Percentiles rank a stretch among this genome's conserved stretches.
phyloP scores from a whole-genome alignment of 2,329 filamentous ascomycete genomes.

The Phoma sp. region DNA sequence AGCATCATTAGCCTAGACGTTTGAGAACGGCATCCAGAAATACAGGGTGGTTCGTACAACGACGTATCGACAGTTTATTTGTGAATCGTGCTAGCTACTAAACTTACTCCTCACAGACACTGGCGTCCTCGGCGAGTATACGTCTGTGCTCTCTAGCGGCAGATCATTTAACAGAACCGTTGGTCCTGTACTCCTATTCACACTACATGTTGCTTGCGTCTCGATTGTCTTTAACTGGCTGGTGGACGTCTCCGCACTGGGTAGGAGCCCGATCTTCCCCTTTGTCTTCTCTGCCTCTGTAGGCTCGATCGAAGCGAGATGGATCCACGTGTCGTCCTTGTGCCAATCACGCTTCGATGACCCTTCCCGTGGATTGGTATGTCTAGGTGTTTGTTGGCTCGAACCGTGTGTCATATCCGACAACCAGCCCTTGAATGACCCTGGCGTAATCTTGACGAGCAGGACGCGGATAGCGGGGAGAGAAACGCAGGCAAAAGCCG shows the following conservation, averaged over 20 bases:
- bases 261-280: neutral
- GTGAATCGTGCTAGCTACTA: neutral
- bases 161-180: neutral
- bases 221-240: neutral
- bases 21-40: no score
- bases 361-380: neutral
- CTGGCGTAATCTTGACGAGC: constrained; percentile 4
- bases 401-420: neutral
- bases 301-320: neutral
- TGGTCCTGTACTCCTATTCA: neutral
- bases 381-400: neutral
- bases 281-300: neutral
- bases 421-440: neutral
- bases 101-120: constrained; percentile 2
- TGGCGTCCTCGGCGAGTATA: neutral
- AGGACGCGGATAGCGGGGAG: constrained; percentile 25
- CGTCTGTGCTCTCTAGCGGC: no score
- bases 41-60: no score
- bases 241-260: neutral
- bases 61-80: no score
- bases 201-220: neutral
- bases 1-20: no score
- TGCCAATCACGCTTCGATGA: neutral
- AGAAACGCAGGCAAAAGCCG: constrained; percentile 7
- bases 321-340: neutral